Evolutionary conservation across 164 flowering plant species (phyloP), one percentile per base, ranked within the genome.

Genomic region (Magnolia sinica): DNA sequence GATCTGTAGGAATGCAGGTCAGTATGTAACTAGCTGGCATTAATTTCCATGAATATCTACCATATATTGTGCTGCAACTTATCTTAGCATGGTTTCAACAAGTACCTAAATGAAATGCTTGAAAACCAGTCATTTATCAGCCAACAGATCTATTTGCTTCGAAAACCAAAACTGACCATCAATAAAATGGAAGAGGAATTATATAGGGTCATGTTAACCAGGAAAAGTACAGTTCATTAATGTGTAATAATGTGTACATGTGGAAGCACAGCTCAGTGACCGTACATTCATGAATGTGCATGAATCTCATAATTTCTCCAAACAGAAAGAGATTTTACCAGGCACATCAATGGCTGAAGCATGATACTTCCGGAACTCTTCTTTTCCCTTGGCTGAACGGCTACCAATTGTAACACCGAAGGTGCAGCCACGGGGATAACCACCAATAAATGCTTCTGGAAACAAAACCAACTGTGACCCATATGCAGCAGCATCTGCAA

Each of bases 371-470:
- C 92, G 84, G 29, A 92, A 95, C 4, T 95, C 96, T 77, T 90
- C 96, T 75, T 79, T 89, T 7, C 98, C 98, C 85, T 90, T 91
- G 0, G 84, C 79, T 16, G 95, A 83, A 1, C 94, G 89, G 55
- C 86, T 87, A 8, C 97, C 97, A 67, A 90, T 87, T 1, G 87
- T 64, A 19, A 92, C 90, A 29, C 95, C 98, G 71, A 89, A 94
- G 68, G 68, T 85, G 4, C 93, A 89, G 22, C 97, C 97, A 29
- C 97, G 92, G 3, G 99, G 99, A 82, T 96, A 92, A 3, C 99
- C 99, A 61, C 99, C 98, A 7, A 96, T 76, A 78, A 96, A 94
- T 19, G 98, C 97, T 84, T 96, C 99, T 0, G 99, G 99, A 83
- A 96, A 96, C 68, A 96, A 94, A 75, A 94, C 93, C 73, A 96